Evolutionary conservation across 2,329 filamentous ascomycete genomes (phyloP).

Genomic region (Mycosphaerella sp.): DNA sequence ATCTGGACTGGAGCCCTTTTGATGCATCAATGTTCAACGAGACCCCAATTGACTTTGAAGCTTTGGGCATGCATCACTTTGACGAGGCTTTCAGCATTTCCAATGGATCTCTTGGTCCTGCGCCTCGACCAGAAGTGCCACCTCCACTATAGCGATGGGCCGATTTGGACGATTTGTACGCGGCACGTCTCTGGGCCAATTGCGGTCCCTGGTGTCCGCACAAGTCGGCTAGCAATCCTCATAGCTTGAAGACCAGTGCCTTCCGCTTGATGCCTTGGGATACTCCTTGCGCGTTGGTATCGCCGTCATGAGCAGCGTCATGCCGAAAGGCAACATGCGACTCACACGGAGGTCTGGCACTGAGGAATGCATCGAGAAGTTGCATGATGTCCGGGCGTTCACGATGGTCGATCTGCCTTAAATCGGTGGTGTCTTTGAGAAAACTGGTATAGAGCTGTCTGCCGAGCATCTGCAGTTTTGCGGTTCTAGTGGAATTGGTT

Average conservation of each 20-base stretch:
- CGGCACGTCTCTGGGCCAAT: no score
- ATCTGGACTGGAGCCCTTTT: constrained; percentile 14
- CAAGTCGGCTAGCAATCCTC: background rate
- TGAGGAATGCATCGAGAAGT: constrained; percentile 38
- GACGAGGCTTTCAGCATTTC: constrained; percentile 18
- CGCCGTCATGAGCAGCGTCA: constrained; percentile 19
- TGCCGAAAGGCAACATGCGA: constrained; percentile 33
- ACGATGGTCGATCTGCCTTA: constrained; percentile 46
- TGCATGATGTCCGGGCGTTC: constrained; percentile 43
- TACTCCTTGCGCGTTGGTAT: constrained; percentile 4
- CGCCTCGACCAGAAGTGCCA: background rate
- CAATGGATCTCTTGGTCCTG: constrained; percentile 1
- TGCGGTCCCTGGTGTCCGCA: no score
- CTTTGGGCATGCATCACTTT: constrained; percentile 13
- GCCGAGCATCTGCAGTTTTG: constrained; percentile 48
- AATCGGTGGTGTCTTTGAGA: constrained; percentile 47
- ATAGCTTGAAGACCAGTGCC: constrained; percentile 3
- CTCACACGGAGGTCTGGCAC: constrained; percentile 35
- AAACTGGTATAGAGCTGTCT: constrained; percentile 45
- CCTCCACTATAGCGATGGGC: background rate
- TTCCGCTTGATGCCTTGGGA: constrained; percentile 7
- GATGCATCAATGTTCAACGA: constrained; percentile 14
- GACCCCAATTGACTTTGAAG: constrained; percentile 11
- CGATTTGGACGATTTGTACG: background rate
- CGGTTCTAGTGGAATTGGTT: constrained; percentile 42